These are phyloP conservation scores for Tillandsia fasciculata DNA, from an alignment of 176 grass and related monocot genomes.

Conservation along the genomic window DNA sequence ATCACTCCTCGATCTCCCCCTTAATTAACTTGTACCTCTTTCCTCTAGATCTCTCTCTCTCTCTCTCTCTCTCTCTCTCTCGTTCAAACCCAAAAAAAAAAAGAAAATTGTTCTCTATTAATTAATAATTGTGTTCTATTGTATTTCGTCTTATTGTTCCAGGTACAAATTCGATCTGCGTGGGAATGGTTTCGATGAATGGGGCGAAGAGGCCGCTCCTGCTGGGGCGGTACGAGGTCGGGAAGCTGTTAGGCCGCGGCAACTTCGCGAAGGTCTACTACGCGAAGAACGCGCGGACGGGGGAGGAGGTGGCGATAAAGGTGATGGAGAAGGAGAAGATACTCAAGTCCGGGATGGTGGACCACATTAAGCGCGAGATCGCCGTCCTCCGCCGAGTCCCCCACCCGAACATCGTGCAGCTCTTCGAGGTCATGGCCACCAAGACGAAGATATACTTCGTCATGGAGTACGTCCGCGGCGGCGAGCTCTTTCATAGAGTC, in stretches of 20 bases:
- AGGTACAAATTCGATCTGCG: too few relatives aligned
- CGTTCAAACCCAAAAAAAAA: too few relatives aligned
- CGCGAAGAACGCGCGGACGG: conserved; percentile 26
- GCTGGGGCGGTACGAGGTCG: conserved; percentile 48
- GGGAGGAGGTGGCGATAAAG: conserved; percentile 43
- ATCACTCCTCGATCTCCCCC: too few relatives aligned
- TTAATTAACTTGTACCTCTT: too few relatives aligned
- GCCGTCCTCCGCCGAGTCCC: conserved; percentile 1
- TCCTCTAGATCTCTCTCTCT: too few relatives aligned
- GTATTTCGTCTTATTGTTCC: too few relatives aligned
- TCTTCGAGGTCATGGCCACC: conserved; percentile 59
- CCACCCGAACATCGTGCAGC: conserved; percentile 41
- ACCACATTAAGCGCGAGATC: conserved; percentile 17
- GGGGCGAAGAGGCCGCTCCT: conserved; percentile 25
- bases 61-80: too few relatives aligned
- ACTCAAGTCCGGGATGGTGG: not conserved
- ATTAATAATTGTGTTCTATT: too few relatives aligned
- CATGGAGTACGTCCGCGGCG: conserved; percentile 55
- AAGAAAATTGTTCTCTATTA: too few relatives aligned
- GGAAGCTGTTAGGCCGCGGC: conserved; percentile 45
- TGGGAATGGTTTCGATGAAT: too few relatives aligned
- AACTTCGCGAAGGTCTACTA: conserved; percentile 53
- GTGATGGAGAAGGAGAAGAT: conserved; percentile 16
- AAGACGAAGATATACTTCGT: conserved; percentile 60
- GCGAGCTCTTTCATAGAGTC: conserved; percentile 46